A percentile compares a stretch with the other conserved stretches of the same genome.
These are phyloP conservation scores for Carex scoparia DNA, from an alignment of 176 grass and related monocot genomes.

Conservation along the genomic window DNA sequence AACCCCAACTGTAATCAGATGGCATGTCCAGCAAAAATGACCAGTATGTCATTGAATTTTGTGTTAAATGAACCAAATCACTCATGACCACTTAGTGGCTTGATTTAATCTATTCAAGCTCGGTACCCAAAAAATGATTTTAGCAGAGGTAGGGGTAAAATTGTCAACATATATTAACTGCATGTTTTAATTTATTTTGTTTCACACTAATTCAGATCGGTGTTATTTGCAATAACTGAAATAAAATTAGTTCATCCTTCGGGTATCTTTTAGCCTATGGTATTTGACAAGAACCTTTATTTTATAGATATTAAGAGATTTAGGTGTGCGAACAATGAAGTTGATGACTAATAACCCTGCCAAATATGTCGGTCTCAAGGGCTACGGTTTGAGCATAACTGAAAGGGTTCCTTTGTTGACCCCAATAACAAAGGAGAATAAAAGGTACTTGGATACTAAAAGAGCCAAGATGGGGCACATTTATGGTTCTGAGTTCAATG, in stretches of 20 bases:
- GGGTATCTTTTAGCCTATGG: neutral
- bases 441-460: slow-evolving; percentile 80
- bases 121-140: neutral
- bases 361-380: slow-evolving; percentile 78
- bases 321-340: slow-evolving; percentile 82
- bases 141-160: neutral
- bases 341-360: slow-evolving; percentile 92
- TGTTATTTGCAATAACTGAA: neutral
- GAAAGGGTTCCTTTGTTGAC: slow-evolving; percentile 78
- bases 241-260: neutral
- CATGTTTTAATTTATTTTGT: neutral
- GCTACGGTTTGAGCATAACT: slow-evolving; percentile 75
- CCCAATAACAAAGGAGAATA: slow-evolving; percentile 86
- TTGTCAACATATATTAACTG: neutral
- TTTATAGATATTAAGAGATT: slow-evolving; percentile 71
- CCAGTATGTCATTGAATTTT: neutral
- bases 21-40: neutral
- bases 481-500: slow-evolving; percentile 43
- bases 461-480: slow-evolving; percentile 78
- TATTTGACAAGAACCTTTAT: neutral
- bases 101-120: neutral
- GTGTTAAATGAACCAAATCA: neutral
- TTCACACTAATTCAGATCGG: neutral
- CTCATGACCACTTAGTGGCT: neutral
- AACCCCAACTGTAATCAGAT: neutral